Evolutionary conservation across 768 basidiomycete species (phyloP), one percentile per base, ranked within the genome.

Genomic region (Gloeostereum incarnatum): DNA sequence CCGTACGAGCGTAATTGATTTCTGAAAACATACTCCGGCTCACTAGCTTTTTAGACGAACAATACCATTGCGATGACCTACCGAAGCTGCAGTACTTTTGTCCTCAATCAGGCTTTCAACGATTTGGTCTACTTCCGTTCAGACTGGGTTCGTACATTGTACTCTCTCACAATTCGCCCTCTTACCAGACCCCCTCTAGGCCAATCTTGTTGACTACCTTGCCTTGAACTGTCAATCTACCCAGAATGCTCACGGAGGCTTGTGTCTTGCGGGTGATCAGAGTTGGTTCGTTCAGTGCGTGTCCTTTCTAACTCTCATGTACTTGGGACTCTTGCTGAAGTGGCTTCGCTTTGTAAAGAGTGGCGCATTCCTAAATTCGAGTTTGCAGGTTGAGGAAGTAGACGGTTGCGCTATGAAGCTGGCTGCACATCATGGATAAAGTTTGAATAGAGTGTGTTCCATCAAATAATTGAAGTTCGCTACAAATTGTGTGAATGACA

Each of bases 251-350:
- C 55, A 58, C 25, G 59, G 60, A 3, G 58, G 57, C 2, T 41
- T 49, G 21, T 59, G 56, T 45, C 52, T 55, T 30, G 50, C 58
- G n/a, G 45, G 26, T 33, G 52, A 57, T 44, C 49, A 55, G 40
- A 38, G 43, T 6, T 59, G 56, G 57, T 61, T 58, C 41, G 48
- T 59, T 38, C 57, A 59, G 55, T 56, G 31, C 43, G 57, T 56
- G n/a, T n/a, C n/a, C n/a, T n/a, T n/a, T n/a, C n/a, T n/a, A n/a
- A n/a, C n/a, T n/a, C n/a, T n/a, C n/a, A n/a, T n/a, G n/a, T n/a
- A n/a, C n/a, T n/a, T n/a, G n/a, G n/a, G n/a, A n/a, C n/a, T n/a
- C n/a, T n/a, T n/a, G n/a, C n/a, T n/a, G n/a, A n/a, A n/a, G n/a
- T n/a, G n/a, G n/a, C n/a, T n/a, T n/a, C n/a, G n/a, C n/a, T n/a